Percentiles rank a stretch among this genome's conserved stretches.
phyloP scores from a whole-genome alignment of 176 grass and related monocot genomes.

The Cenchrus americanus region DNA sequence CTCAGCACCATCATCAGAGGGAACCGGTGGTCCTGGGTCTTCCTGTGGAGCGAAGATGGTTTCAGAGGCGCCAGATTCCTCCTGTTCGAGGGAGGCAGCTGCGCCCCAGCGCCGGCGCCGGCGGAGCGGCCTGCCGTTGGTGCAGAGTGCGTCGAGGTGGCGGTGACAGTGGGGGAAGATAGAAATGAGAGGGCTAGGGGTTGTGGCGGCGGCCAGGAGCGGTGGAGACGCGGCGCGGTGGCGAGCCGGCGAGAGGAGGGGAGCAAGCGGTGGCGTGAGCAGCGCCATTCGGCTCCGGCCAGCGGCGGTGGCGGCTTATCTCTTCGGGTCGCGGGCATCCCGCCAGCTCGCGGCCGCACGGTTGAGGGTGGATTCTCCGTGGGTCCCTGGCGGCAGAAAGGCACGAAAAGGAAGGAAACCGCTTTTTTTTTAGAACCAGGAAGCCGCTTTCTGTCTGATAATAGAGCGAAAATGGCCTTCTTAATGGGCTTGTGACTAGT shows the following conservation, averaged over 20 bases:
- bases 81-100: constrained; percentile 53
- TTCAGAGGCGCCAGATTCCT: constrained; percentile 47
- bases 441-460: neutral
- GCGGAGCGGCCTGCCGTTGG: neutral
- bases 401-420: neutral
- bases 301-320: constrained; percentile 54
- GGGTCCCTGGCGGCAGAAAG: constrained; percentile 4
- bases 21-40: constrained; percentile 1
- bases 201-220: neutral
- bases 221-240: constrained; percentile 7
- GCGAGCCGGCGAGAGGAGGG: constrained; percentile 31
- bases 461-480: neutral
- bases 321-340: constrained; percentile 30
- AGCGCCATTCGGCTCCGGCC: constrained; percentile 56
- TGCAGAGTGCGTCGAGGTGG: neutral
- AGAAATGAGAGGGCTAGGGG: constrained; percentile 7
- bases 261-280: constrained; percentile 33
- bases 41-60: constrained; percentile 3
- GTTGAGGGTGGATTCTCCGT: constrained; percentile 17
- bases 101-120: neutral
- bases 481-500: neutral
- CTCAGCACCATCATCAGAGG: constrained; percentile 27
- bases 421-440: neutral
- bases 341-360: constrained; percentile 27
- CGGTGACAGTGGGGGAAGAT: neutral